These are phyloP conservation scores for Lachnellula cervina DNA, from an alignment of 2,329 filamentous ascomycete species.

Conservation along the genomic window DNA sequence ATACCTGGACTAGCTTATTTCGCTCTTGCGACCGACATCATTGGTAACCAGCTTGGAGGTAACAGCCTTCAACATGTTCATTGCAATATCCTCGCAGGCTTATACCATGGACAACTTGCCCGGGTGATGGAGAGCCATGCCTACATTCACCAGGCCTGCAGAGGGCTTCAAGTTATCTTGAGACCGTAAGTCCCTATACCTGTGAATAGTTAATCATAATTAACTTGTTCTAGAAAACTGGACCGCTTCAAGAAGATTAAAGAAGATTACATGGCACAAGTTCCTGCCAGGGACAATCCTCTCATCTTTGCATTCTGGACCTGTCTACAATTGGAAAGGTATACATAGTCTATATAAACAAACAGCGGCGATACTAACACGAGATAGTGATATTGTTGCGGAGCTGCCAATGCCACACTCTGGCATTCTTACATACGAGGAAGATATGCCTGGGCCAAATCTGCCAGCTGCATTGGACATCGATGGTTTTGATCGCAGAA, in stretches of 20 bases:
- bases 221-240: slow-evolving; percentile 28
- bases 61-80: slow-evolving; percentile 81
- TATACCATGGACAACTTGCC: slow-evolving; percentile 86
- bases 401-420: slow-evolving; percentile 66
- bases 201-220: slow-evolving; percentile 2
- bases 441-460: slow-evolving; percentile 63
- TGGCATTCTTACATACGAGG: slow-evolving; percentile 55
- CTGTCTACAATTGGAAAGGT: slow-evolving; percentile 88
- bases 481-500: slow-evolving; percentile 41
- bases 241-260: slow-evolving; percentile 37
- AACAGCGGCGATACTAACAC: slow-evolving; percentile 10
- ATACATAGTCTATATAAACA: slow-evolving; percentile 17
- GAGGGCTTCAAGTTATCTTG: slow-evolving; percentile 65
- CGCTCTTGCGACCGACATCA: slow-evolving; percentile 77
- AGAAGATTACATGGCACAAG: slow-evolving; percentile 1
- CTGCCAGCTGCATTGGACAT: slow-evolving; percentile 40
- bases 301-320: slow-evolving; percentile 84
- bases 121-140: slow-evolving; percentile 79
- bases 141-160: slow-evolving; percentile 53
- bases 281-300: slow-evolving; percentile 49
- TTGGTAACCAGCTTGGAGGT: slow-evolving; percentile 77
- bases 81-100: slow-evolving; percentile 73
- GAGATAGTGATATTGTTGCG: slow-evolving; percentile 75
- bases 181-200: slow-evolving; percentile 44
- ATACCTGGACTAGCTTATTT: slow-evolving; percentile 91